Evolutionary conservation across 2,329 filamentous ascomycete genomes (phyloP).

Genomic region (Malbranchea cinnamomea): DNA sequence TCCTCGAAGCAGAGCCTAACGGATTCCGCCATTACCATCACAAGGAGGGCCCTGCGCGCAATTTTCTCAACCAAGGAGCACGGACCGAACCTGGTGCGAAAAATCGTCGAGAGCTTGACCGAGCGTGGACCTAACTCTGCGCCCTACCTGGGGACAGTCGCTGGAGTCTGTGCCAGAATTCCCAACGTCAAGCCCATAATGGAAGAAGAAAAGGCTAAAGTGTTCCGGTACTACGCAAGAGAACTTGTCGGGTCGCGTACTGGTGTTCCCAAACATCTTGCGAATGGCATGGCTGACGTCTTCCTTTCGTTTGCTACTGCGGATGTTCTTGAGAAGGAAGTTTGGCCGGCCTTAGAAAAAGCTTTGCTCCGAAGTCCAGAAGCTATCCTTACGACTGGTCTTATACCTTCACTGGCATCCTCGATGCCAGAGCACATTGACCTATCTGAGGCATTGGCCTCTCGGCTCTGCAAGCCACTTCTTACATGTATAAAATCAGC

Average conservation of each 20-base stretch:
- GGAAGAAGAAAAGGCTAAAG: constrained; percentile 51
- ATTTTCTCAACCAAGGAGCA: constrained; percentile 47
- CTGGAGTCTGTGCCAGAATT: constrained; percentile 69
- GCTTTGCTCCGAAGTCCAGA: constrained; percentile 79
- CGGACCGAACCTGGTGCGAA: constrained; percentile 45
- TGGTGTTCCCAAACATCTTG: constrained; percentile 55
- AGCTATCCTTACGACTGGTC: constrained; percentile 65
- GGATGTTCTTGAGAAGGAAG: constrained; percentile 59
- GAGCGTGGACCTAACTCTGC: constrained; percentile 61
- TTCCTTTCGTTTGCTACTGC: constrained; percentile 58
- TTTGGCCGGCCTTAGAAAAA: constrained; percentile 77
- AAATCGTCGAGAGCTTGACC: constrained; percentile 52
- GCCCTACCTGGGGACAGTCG: constrained; percentile 67
- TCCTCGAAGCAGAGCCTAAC: constrained; percentile 48
- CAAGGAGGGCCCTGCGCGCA: constrained; percentile 63
- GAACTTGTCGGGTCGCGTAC: constrained; percentile 71
- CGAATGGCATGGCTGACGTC: constrained; percentile 64
- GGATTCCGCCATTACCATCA: constrained; percentile 60
- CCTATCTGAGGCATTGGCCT: constrained; percentile 56
- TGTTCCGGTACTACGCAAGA: constrained; percentile 69
- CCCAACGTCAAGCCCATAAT: constrained; percentile 47
- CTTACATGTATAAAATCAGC: constrained; percentile 86
- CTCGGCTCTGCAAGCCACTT: constrained; percentile 68
- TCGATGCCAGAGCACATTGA: constrained; percentile 59
- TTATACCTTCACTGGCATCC: constrained; percentile 57